phyloP scores from a whole-genome alignment of 371 early-diverging fungal genomes.

The Mortierella sp. region DNA sequence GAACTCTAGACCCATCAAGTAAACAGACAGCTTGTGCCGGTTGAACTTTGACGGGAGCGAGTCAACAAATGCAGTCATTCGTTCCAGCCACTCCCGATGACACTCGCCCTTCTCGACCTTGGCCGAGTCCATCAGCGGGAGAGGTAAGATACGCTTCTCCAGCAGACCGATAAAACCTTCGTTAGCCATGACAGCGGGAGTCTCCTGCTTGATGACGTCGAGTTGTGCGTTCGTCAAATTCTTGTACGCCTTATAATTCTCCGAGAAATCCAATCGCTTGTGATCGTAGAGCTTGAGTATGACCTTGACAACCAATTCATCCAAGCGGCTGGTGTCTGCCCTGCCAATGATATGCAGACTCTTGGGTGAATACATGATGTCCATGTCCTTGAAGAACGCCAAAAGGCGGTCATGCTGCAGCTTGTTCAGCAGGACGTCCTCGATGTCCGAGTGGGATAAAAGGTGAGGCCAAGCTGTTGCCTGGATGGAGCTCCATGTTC shows the following conservation, averaged over 20 bases:
- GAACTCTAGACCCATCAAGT: conserved; percentile 43
- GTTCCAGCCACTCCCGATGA: conserved; percentile 34
- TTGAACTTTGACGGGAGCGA: conserved; percentile 40
- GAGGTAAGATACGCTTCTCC: conserved; percentile 37
- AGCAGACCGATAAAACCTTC: conserved; percentile 45
- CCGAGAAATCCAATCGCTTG: conserved; percentile 20
- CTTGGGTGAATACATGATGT: conserved; percentile 14
- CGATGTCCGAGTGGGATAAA: conserved; percentile 25
- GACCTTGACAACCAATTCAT: conserved; percentile 21
- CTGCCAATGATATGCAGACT: conserved; percentile 20
- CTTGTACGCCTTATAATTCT: background rate
- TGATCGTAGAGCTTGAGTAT: conserved; percentile 21
- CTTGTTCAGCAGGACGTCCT: conserved; percentile 16
- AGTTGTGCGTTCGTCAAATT: conserved; percentile 34
- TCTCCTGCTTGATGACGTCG: conserved; percentile 12
- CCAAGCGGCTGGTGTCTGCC: conserved; percentile 16
- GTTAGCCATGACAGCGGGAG: conserved; percentile 22
- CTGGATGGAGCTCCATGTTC: conserved; percentile 4
- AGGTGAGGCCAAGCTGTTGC: conserved; percentile 32
- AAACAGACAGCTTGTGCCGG: conserved; percentile 40
- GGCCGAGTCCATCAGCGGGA: conserved; percentile 2
- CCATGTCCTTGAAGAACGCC: conserved; percentile 14
- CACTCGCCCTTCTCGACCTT: background rate
- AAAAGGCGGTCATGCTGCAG: background rate
- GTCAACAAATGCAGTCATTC: conserved; percentile 45